Percentiles rank a stretch among this genome's conserved stretches.
phyloP scores from a whole-genome alignment of 1,284 basidiomycete genomes.

The Puccinia triticina region DNA sequence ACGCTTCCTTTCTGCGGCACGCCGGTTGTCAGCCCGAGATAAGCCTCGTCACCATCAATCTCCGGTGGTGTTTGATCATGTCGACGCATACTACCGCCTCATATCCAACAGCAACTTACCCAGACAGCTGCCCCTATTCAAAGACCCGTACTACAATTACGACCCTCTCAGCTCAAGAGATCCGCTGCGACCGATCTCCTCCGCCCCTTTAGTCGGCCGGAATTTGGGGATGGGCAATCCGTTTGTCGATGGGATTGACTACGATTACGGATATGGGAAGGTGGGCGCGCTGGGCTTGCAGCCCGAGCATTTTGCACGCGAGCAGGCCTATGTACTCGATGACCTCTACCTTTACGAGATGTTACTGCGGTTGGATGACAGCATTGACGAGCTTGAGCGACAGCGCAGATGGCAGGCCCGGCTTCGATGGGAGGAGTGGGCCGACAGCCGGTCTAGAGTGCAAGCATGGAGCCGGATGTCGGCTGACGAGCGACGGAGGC shows the following conservation, averaged over 20 bases:
- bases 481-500: background rate
- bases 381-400: conserved; percentile 29
- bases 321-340: conserved; percentile 25
- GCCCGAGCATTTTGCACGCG: conserved; percentile 20
- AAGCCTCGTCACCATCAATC: background rate
- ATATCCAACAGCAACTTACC: conserved; percentile 29
- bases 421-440: conserved; percentile 37
- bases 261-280: conserved; percentile 38
- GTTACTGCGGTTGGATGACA: conserved; percentile 22
- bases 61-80: conserved; percentile 17
- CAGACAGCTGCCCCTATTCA: conserved; percentile 29
- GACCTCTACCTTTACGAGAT: conserved; percentile 44
- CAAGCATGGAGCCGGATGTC: conserved; percentile 27
- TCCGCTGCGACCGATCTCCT: background rate
- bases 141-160: conserved; percentile 28
- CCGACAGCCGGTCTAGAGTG: background rate
- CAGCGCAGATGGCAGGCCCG: conserved; percentile 32
- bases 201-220: background rate
- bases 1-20: background rate
- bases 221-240: conserved; percentile 15
- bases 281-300: conserved; percentile 17
- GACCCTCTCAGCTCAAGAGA: background rate
- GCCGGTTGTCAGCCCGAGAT: conserved; percentile 26
- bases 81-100: conserved; percentile 27
- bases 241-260: conserved; percentile 39